Evolutionary conservation across 2,329 filamentous ascomycete species (phyloP).

Genomic region (Elsinoe fawcettii): DNA sequence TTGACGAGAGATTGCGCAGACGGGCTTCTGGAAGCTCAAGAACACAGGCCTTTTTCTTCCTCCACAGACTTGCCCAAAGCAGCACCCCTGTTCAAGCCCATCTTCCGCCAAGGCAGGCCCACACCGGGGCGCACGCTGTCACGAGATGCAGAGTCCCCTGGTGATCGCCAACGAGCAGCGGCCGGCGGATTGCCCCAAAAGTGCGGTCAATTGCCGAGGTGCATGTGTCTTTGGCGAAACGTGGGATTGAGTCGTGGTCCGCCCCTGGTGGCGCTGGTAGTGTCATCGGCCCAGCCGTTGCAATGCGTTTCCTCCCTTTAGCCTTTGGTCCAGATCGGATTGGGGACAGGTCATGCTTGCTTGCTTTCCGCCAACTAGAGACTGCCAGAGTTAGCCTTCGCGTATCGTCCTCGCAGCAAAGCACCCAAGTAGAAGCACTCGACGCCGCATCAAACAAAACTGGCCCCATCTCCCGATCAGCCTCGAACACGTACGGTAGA

Average conservation of each 20-base stretch:
- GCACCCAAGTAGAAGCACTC: background rate
- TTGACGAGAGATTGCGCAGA: slow-evolving; percentile 2
- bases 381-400: background rate
- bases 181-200: background rate
- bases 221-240: slow-evolving; percentile 11
- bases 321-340: slow-evolving; percentile 12
- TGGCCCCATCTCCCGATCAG: slow-evolving; percentile 8
- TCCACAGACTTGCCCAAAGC: background rate
- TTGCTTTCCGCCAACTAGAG: background rate
- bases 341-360: slow-evolving; percentile 3
- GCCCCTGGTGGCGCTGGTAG: slow-evolving; percentile 13
- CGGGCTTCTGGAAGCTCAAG: slow-evolving; percentile 11
- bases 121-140: slow-evolving; percentile 9
- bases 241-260: slow-evolving; percentile 13
- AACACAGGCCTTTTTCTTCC: background rate
- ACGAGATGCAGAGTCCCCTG: background rate
- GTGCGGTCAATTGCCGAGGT: slow-evolving; percentile 13
- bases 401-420: background rate
- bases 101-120: background rate
- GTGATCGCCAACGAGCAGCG: slow-evolving; percentile 6
- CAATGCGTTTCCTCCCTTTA: slow-evolving; percentile 9
- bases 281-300: slow-evolving; percentile 14
- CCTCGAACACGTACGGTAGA: slow-evolving; percentile 5
- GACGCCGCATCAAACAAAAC: slow-evolving; percentile 1
- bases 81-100: background rate